These are phyloP conservation scores for Aspergillus tubingensis DNA, from an alignment of 2,329 filamentous ascomycete genomes.

Conservation along the genomic window DNA sequence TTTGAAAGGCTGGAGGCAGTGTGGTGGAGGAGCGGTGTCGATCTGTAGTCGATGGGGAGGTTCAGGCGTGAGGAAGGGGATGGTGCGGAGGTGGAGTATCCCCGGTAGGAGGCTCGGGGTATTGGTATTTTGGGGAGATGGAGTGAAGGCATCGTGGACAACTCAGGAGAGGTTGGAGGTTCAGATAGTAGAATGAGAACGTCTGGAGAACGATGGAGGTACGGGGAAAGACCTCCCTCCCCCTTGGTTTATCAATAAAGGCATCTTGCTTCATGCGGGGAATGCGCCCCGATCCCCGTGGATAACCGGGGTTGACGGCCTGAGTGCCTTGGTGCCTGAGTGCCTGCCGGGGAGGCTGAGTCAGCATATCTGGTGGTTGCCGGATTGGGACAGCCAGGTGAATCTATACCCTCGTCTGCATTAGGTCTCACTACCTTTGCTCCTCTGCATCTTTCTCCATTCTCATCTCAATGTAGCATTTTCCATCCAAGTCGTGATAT, in stretches of 20 bases:
- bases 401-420: neutral
- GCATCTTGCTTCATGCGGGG: constrained; percentile 13
- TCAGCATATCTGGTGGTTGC: neutral
- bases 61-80: constrained; percentile 67
- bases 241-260: constrained; percentile 5
- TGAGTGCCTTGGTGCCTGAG: neutral
- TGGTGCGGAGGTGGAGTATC: constrained; percentile 49
- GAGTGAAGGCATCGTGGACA: constrained; percentile 14
- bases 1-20: constrained; percentile 70
- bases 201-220: neutral
- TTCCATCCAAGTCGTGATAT: too few relatives aligned
- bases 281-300: constrained; percentile 8
- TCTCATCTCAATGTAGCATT: too few relatives aligned
- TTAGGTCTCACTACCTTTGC: neutral
- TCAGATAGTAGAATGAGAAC: neutral
- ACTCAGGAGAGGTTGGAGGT: too few relatives aligned
- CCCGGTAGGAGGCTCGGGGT: constrained; percentile 26
- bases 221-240: neutral
- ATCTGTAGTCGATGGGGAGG: constrained; percentile 81
- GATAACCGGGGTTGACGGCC: constrained; percentile 2
- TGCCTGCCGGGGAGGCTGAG: neutral
- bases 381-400: neutral
- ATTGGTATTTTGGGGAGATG: constrained; percentile 15
- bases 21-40: constrained; percentile 79
- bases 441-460: too few relatives aligned